Base-by-base conservation (phyloP, 2,329 filamentous ascomycete species). In the Mycogone perniciosa region DNA sequence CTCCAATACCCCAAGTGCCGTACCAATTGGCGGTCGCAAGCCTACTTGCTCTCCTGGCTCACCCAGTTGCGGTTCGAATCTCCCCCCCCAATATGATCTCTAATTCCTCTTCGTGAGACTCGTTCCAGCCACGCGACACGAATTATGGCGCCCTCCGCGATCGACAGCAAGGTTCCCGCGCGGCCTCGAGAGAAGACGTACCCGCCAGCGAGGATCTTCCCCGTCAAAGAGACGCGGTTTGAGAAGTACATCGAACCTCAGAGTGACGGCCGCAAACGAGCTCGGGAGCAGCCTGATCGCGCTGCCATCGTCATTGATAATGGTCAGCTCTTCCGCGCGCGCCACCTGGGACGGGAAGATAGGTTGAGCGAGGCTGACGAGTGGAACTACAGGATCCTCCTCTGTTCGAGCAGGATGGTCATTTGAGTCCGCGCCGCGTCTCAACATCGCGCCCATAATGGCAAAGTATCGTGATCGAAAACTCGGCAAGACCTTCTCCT, bases 251-350 rank as follows among this genome's bases (percentile, higher is more conserved):
- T 79, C 35, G 68, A 74, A 31, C 69, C 76, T 2, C 74, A 80
- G 60, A 71, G 76, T 7, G 85, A 92, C 61, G 88, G 87, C 44
- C 90, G 86, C 63, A 77, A 81, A 61, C 76, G 79, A 59, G 91
- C 88, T 54, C 76, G 80, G 46, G 71, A 80, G 51, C 71, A 77
- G 20, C 68, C 76, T 11, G 77, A 73, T 52, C 72, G 74, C 42
- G 87, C 84, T 46, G 89, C 90, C 46, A 96, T 99, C 63, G 88
- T 99, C 56, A 97, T 99, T 64, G 93, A 99, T 73, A 96, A 96
- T 86, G 93, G 91, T 95, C 72, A 54, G 70, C 42, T 10, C 13
- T 11, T 20, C 20, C 39, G 9, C 30, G 26, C 30, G 26, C 6
- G 5, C 20, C 6, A 20, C 26, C 11, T 8, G 8, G 7, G 33